These are phyloP conservation scores for Mycothermus thermophilus DNA, from an alignment of 495 filamentous ascomycete species.

Conservation along the genomic window DNA sequence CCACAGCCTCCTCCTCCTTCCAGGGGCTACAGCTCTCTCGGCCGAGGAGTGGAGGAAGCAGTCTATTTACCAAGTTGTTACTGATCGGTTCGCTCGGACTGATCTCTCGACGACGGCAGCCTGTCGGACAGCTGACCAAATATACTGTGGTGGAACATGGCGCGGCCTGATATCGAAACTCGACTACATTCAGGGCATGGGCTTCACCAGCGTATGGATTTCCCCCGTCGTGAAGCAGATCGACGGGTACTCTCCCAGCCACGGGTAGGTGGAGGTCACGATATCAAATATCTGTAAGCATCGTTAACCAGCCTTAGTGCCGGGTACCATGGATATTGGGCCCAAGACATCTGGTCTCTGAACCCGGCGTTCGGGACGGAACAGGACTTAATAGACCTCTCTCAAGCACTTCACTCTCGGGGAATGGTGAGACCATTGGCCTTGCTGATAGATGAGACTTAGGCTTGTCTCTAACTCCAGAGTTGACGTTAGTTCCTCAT, in stretches of 20 bases:
- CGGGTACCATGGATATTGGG: slow-evolving; percentile 69
- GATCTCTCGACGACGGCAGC: slow-evolving; percentile 47
- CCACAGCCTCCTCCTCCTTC: slow-evolving; percentile 2
- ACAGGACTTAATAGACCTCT: slow-evolving; percentile 49
- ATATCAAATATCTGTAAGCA: too few relatives aligned
- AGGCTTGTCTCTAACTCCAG: neutral
- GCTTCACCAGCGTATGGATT: slow-evolving; percentile 77
- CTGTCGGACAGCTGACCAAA: slow-evolving; percentile 32
- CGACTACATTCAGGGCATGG: slow-evolving; percentile 63
- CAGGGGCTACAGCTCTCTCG: slow-evolving; percentile 8
- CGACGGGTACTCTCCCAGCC: slow-evolving; percentile 29
- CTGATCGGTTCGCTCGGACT: slow-evolving; percentile 59
- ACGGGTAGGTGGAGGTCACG: slow-evolving; percentile 40
- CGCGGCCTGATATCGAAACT: slow-evolving; percentile 55
- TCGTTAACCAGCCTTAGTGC: too few relatives aligned
- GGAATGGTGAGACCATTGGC: slow-evolving; percentile 35
- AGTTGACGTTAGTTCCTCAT: slow-evolving; percentile 46
- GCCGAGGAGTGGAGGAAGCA: slow-evolving; percentile 35
- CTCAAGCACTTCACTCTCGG: slow-evolving; percentile 43
- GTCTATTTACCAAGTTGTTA: slow-evolving; percentile 62
- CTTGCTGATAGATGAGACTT: neutral
- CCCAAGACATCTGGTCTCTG: slow-evolving; percentile 48
- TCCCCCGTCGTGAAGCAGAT: slow-evolving; percentile 57
- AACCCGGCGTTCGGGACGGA: slow-evolving; percentile 54
- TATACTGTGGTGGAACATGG: slow-evolving; percentile 69